Evolutionary conservation across 768 basidiomycete species (phyloP), one percentile per base, ranked within the genome.

Genomic region (Mycena maculata): DNA sequence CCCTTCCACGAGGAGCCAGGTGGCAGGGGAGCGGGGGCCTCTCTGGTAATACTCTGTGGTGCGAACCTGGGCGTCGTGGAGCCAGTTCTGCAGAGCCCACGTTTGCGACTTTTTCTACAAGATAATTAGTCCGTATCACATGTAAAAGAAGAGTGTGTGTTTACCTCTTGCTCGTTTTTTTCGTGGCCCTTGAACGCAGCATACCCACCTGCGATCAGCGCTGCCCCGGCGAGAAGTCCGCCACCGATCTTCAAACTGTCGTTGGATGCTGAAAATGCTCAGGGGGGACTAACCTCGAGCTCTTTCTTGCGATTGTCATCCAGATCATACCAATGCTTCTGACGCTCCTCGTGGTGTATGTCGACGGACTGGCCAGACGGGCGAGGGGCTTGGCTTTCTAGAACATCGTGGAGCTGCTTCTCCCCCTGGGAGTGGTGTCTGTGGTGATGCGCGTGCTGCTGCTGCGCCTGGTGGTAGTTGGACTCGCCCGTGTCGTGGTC

Each of bases 1-100:
- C n/a, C 90, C 90, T 44, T 87, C 78, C 41, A 80, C 85, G 53
- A 89, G 81, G 38, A 91, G 71, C 92, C 92, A 94, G 23, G 86
- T 86, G 15, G 83, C 81, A 4, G 90, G 88, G 1, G 74, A 81
- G 0, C 75, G 74, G 22, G 83, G 82, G 0, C 84, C 85, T 22
- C 83, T 75, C 15, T 73, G 71, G 70, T 81, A 75, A 79, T 82
- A 90, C 12, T 82, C 77, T 8, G 81, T 76, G 13, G 88, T 87
- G 65, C 88, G 87, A n/a, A 49, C 62, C 69, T 85, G 80, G 6
- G 91, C 89, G 0, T 89, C 90, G 8, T 78, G 68, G 23, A 87
- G 45, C 92, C 92, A 93, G 33, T 81, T 81, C 62, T 78, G 76
- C 8, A 77, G 69, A 58, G 80, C 84, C 88, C 88, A 90, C 16